Evolutionary conservation across 2,329 filamentous ascomycete species (phyloP).

Genomic region (Cercospora beticola): DNA sequence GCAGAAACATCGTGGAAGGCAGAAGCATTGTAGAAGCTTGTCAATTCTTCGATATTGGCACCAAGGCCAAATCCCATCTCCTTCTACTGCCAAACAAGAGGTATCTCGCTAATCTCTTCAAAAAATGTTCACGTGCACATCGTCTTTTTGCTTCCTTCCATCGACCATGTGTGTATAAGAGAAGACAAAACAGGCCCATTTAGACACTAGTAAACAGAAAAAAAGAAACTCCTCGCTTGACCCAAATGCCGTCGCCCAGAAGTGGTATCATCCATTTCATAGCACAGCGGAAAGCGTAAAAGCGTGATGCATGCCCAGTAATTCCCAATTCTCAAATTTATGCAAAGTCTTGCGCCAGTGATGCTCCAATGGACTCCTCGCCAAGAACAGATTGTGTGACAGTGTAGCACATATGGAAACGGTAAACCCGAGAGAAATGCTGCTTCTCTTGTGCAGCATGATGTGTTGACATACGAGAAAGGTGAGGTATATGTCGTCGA

Average conservation of each 20-base stretch:
- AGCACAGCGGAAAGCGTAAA: conserved; percentile 21
- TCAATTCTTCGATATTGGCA: conserved; percentile 1
- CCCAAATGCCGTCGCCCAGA: conserved; percentile 18
- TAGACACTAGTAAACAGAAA: conserved; percentile 18
- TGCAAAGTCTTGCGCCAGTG: background rate
- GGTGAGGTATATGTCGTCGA: conserved; percentile 8
- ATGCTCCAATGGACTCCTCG: conserved; percentile 18
- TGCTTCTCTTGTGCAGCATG: background rate
- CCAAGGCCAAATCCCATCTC: background rate
- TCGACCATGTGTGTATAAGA: background rate
- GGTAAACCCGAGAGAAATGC: background rate
- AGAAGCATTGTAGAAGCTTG: background rate
- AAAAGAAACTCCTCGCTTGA: conserved; percentile 18
- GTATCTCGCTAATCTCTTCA: background rate
- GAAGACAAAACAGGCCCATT: background rate
- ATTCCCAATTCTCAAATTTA: background rate
- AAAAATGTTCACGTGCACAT: background rate
- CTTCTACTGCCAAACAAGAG: background rate
- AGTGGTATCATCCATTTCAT: conserved; percentile 17
- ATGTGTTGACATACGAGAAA: conserved; percentile 20
- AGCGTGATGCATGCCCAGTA: conserved; percentile 22
- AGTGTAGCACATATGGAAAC: conserved; percentile 14
- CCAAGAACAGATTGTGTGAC: conserved; percentile 9
- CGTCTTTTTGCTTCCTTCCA: background rate
- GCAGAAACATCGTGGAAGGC: background rate